Conservation (phyloP, 2,329 filamentous ascomycete species). For the Trichoderma sp. region DNA sequence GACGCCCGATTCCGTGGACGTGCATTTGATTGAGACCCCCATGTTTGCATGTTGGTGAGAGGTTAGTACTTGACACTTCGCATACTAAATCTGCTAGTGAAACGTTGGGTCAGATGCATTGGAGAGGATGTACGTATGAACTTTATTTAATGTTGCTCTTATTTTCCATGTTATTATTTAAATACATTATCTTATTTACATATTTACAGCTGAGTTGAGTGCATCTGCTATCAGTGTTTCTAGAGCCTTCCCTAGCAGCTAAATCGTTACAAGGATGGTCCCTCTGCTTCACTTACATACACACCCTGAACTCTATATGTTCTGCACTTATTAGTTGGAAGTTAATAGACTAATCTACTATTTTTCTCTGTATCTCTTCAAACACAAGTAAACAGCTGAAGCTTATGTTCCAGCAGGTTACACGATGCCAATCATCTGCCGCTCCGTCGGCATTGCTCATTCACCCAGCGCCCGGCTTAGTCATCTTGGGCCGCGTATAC, state of each 20-base stretch:
- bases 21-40: not conserved
- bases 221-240: not conserved
- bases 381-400: not conserved
- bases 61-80: not conserved
- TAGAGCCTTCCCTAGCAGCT: not conserved
- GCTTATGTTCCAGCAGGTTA: not conserved
- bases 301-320: not conserved
- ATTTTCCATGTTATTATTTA: not conserved
- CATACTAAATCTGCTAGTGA: not conserved
- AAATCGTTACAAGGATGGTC: not conserved
- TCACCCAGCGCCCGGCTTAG: not conserved
- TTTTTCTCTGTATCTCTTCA: not conserved
- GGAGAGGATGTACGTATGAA: not conserved
- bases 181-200: not conserved
- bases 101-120: not conserved
- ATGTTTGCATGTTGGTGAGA: not conserved
- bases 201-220: not conserved
- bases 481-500: slow-evolving; percentile 15
- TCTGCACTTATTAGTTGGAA: not conserved
- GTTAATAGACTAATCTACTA: no score
- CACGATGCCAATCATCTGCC: not conserved
- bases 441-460: not conserved
- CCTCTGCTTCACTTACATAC: not conserved
- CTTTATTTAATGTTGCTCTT: not conserved
- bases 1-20: not conserved